Evolutionary conservation across 345 rosid genomes (phyloP).

Genomic region (Pugionium dolabratum): DNA sequence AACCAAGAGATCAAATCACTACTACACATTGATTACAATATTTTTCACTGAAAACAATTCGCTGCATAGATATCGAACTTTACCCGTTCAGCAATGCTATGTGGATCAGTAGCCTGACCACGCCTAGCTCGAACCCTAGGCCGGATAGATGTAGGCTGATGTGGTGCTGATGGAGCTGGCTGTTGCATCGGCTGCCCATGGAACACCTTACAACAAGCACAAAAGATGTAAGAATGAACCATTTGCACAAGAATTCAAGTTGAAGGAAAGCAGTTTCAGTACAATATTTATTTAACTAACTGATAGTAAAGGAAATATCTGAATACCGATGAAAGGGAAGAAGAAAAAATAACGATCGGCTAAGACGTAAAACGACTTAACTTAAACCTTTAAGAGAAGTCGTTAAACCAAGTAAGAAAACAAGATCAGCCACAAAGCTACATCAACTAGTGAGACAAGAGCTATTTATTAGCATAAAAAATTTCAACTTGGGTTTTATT

Average conservation of each 20-base stretch:
- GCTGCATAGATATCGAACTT: neutral
- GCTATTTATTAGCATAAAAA: neutral
- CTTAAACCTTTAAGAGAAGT: neutral
- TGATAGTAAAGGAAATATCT: no score
- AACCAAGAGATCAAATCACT: neutral
- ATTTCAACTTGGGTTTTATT: neutral
- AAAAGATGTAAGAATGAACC: neutral
- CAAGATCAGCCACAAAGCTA: conserved; percentile 10
- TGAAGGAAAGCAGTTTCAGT: neutral
- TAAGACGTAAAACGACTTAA: neutral
- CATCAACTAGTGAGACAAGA: neutral
- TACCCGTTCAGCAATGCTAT: conserved; percentile 99
- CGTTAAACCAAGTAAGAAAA: neutral
- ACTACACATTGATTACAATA: no score
- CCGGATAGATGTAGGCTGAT: conserved; percentile 83
- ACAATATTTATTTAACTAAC: neutral
- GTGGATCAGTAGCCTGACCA: conserved; percentile 99
- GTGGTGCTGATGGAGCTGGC: conserved; percentile 73
- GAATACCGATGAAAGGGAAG: no score
- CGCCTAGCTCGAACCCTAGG: conserved; percentile 98
- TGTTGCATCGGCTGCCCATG: conserved; percentile 86
- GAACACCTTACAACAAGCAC: conserved; percentile 56
- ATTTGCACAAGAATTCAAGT: conserved; percentile 1
- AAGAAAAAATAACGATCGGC: neutral
- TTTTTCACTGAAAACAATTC: no score